A percentile compares a stretch with the other conserved stretches of the same genome.
Evolutionary conservation across 805 yeast species (phyloP).

Genomic region (Tetrapisispora namnaoensis): DNA sequence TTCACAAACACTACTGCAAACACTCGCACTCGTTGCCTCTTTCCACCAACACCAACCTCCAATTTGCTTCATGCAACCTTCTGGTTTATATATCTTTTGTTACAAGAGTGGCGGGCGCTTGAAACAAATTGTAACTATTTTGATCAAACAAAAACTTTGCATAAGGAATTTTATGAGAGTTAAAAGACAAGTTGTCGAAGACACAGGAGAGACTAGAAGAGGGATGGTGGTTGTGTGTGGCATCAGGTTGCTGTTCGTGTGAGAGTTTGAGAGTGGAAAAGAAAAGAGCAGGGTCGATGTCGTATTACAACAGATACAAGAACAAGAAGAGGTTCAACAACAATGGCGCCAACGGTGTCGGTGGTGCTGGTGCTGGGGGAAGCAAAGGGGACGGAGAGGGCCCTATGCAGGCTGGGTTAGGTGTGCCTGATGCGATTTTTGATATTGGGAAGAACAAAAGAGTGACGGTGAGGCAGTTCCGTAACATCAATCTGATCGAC

Average conservation of each 20-base stretch:
- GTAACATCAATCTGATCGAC: conserved; percentile 59
- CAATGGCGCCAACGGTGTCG: conserved; percentile 2
- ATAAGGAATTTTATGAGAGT: no score
- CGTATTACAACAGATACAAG: conserved; percentile 25
- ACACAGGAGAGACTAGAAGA: no score
- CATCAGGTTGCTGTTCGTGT: neutral
- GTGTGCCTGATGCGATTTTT: conserved; percentile 24
- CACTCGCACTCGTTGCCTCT: no score
- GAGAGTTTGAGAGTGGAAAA: neutral
- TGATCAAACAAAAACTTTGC: no score
- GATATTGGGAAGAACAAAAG: conserved; percentile 53
- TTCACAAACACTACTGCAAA: no score
- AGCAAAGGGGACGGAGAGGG: conserved; percentile 2
- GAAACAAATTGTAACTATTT: neutral
- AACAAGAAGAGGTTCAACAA: conserved; percentile 15
- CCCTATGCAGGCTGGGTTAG: conserved; percentile 8
- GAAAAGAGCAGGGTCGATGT: conserved; percentile 10
- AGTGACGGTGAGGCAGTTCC: conserved; percentile 64
- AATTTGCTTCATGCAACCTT: no score
- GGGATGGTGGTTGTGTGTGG: no score
- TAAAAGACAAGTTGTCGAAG: no score
- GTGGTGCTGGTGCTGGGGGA: conserved; percentile 3
- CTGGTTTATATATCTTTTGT: no score
- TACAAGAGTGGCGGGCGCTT: neutral
- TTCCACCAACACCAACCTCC: no score